Evolutionary conservation across 148 eudicot genomes (phyloP), one percentile per base, ranked within the genome.

Genomic region (Amaranthus hypochondriacus): DNA sequence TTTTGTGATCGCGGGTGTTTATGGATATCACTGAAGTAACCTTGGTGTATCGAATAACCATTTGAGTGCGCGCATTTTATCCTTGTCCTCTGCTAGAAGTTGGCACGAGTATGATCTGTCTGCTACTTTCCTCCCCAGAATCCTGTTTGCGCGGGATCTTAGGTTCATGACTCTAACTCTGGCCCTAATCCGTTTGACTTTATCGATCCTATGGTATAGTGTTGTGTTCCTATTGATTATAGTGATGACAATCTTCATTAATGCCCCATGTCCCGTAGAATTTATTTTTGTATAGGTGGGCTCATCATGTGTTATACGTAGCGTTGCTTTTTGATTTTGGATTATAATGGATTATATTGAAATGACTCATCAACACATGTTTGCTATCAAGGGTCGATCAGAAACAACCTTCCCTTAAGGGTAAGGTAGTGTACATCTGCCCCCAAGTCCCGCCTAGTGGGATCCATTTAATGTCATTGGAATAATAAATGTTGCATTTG

Each of bases 191-290:
- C n/a, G 5, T 6, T 57, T 73, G 49, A 14, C 47, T 55, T 14
- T 28, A 9, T 54, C 58, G 51, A 48, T 56, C 28, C 9, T 48
- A 52, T 48, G 18, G 56, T 74, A 9, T 48, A 69, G 61, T 53
- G 72, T 57, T 57, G 62, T 7, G 14, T 9, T 8, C 15, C 46
- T 56, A 65, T 66, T 58, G 71, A 14, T 58, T 72, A 21, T 75
- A 57, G 28, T 46, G 7, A 66, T 72, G 72, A 15, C 66, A 44
- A 11, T 57, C 61, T 62, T 68, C 70, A 49, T 50, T 6, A 47
- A 72, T 66, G 11, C 63, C 56, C 14, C 18, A 39, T 10, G 46
- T 48, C 6, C 28, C 58, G 15, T 49, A 8, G 6, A 28, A 47
- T 42, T 12, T 66, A 0, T 12, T 5, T 12, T 7, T 73, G 42